Evolutionary conservation across 129 eudicot genomes (phyloP).

Genomic region (Mikania micrantha): DNA sequence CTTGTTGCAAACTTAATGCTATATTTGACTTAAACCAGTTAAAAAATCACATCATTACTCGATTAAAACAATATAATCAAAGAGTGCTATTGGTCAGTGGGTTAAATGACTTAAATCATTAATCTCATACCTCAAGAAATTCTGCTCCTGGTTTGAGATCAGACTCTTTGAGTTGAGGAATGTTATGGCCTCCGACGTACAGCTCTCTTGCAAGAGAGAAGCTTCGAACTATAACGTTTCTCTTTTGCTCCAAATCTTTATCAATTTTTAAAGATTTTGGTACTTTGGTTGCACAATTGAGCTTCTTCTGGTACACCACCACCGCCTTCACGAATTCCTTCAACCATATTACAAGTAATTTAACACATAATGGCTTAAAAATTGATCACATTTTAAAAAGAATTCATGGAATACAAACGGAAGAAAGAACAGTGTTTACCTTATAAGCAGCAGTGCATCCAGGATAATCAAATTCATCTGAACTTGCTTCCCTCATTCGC

Average conservation of each 20-base stretch:
- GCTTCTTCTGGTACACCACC: slow-evolving; percentile 61
- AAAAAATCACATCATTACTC: neutral
- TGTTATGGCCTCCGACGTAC: slow-evolving; percentile 36
- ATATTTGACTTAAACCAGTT: slow-evolving; percentile 48
- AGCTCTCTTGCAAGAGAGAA: slow-evolving; percentile 63
- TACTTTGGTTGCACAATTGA: slow-evolving; percentile 31
- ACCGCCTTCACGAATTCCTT: slow-evolving; percentile 89
- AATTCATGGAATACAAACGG: neutral
- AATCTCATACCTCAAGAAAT: slow-evolving; percentile 55
- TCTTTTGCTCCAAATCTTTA: slow-evolving; percentile 60
- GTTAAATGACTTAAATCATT: neutral
- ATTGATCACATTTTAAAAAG: neutral
- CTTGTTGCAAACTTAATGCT: slow-evolving; percentile 70
- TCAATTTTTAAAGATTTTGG: slow-evolving; percentile 45
- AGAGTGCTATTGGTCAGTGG: neutral
- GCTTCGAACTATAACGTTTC: slow-evolving; percentile 56
- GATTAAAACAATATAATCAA: neutral
- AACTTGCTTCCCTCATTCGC: slow-evolving; percentile 55
- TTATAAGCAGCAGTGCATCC: slow-evolving; percentile 82
- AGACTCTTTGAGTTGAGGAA: slow-evolving; percentile 37
- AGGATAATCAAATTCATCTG: slow-evolving; percentile 77
- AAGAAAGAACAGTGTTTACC: slow-evolving; percentile 20
- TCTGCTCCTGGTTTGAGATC: slow-evolving; percentile 68
- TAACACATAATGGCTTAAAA: neutral
- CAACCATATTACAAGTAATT: slow-evolving; percentile 8